Evolutionary conservation across 768 basidiomycete genomes (phyloP).

Genomic region (Termitomyces sp.): DNA sequence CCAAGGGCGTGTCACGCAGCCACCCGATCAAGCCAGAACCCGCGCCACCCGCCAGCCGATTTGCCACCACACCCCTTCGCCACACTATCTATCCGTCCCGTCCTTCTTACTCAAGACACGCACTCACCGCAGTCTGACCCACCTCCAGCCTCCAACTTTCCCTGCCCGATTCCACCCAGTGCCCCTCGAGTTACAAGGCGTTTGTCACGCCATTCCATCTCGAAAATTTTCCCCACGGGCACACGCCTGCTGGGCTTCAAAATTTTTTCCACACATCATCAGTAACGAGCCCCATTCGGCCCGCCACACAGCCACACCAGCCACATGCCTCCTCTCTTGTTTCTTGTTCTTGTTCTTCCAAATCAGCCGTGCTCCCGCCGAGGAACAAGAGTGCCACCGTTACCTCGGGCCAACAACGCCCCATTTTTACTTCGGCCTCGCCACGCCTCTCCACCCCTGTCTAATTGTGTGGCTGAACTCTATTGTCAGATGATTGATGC

Average conservation of each 20-base stretch:
- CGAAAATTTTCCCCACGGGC: not conserved
- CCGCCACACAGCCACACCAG: constrained; percentile 9
- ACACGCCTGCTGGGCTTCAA: constrained; percentile 1
- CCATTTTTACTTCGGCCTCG: too few species aligned
- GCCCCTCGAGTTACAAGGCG: not conserved
- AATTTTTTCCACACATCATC: not conserved
- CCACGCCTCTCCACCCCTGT: not conserved
- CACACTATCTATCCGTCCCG: not conserved
- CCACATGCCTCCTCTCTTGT: too few species aligned
- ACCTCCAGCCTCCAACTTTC: not conserved
- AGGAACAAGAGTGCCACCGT: too few species aligned
- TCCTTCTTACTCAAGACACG: too few species aligned
- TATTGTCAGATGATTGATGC: not conserved
- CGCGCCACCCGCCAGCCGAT: not conserved
- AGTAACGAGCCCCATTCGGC: constrained; percentile 2
- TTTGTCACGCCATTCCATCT: not conserved
- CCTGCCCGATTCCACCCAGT: not conserved
- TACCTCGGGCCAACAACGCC: too few species aligned
- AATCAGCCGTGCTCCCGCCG: too few species aligned
- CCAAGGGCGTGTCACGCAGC: not conserved
- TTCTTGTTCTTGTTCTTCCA: too few species aligned
- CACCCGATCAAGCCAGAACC: constrained; percentile 4
- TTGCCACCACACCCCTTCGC: not conserved
- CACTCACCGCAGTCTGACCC: too few species aligned
- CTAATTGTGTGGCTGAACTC: not conserved